A percentile compares a stretch with the other conserved stretches of the same genome.
Conservation (phyloP, 768 basidiomycete genomes). For the Ephemerocybe angulata region DNA sequence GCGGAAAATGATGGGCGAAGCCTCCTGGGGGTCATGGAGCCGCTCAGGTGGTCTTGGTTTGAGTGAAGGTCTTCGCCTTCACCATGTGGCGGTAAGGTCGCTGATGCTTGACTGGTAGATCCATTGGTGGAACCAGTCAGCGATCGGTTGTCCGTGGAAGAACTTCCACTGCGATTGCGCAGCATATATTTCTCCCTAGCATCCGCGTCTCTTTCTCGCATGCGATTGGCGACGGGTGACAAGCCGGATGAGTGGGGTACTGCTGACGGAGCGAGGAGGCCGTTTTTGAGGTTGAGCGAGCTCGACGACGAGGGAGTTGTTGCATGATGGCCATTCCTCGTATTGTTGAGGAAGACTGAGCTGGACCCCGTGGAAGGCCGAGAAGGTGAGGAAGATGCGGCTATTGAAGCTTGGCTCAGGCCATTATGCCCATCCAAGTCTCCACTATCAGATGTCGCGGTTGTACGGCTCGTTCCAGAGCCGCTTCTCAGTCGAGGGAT, state of each 20-base stretch:
- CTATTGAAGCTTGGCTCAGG: constrained; percentile 44
- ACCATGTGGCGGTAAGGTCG: constrained; percentile 48
- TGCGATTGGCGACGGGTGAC: constrained; percentile 75
- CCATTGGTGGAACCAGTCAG: constrained; percentile 46
- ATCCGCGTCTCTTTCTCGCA: constrained; percentile 81
- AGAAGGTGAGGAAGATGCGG: constrained; percentile 60
- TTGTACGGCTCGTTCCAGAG: constrained; percentile 77
- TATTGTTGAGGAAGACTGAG: constrained; percentile 35
- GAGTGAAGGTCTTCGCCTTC: constrained; percentile 45
- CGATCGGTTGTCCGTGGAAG: constrained; percentile 69
- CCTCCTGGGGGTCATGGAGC: constrained; percentile 56
- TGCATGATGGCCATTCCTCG: constrained; percentile 25
- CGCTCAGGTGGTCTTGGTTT: constrained; percentile 41
- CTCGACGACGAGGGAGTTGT: constrained; percentile 22
- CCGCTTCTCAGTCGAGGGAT: constrained; percentile 69
- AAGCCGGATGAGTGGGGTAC: constrained; percentile 45
- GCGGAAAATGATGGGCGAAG: constrained; percentile 76
- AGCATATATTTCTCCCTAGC: constrained; percentile 84
- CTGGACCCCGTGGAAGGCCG: constrained; percentile 49
- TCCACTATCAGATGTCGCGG: constrained; percentile 70
- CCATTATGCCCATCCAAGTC: constrained; percentile 50
- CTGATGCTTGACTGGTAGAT: constrained; percentile 31
- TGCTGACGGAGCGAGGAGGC: constrained; percentile 31
- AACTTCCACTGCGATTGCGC: constrained; percentile 79
- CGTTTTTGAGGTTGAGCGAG: constrained; percentile 24